A percentile compares a stretch with the other conserved stretches of the same genome.
phyloP scores from a whole-genome alignment of 2,329 filamentous ascomycete species.

The Alternaria sp. region DNA sequence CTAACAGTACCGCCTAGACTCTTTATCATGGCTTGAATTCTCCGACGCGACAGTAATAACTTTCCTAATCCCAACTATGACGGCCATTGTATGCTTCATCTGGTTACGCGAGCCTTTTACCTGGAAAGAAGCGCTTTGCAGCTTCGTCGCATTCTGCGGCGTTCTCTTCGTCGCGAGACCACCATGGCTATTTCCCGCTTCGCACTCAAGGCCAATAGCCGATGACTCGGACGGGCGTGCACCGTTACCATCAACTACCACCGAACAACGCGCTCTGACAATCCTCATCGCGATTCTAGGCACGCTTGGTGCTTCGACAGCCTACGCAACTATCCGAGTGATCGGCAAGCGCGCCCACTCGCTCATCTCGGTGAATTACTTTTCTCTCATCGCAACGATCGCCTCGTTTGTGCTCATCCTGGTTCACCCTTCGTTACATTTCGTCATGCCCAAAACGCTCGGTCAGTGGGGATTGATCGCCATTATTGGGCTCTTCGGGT shows the following conservation, averaged over 20 bases:
- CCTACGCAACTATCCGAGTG: slow-evolving; percentile 75
- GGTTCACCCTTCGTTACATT: slow-evolving; percentile 60
- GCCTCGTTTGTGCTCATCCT: slow-evolving; percentile 67
- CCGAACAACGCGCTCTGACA: slow-evolving; percentile 70
- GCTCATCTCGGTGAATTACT: slow-evolving; percentile 82
- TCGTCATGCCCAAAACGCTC: slow-evolving; percentile 59
- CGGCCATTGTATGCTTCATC: slow-evolving; percentile 79
- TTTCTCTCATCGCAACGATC: slow-evolving; percentile 70
- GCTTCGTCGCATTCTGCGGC: slow-evolving; percentile 73
- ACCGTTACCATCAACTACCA: slow-evolving; percentile 48
- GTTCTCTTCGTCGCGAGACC: slow-evolving; percentile 83
- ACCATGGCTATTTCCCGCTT: slow-evolving; percentile 56
- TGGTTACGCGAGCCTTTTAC: slow-evolving; percentile 77
- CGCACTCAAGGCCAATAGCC: slow-evolving; percentile 28
- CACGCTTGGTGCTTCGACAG: slow-evolving; percentile 68
- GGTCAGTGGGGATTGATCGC: slow-evolving; percentile 71
- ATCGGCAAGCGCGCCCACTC: slow-evolving; percentile 81
- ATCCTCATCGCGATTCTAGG: slow-evolving; percentile 74
- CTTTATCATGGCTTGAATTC: slow-evolving; percentile 76
- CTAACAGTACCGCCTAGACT: slow-evolving; percentile 49
- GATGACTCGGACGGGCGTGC: slow-evolving; percentile 35
- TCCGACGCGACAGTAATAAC: slow-evolving; percentile 87
- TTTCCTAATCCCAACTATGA: slow-evolving; percentile 78
- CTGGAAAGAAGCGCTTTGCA: slow-evolving; percentile 75
- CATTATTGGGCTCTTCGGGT: slow-evolving; percentile 73